phyloP scores from a whole-genome alignment of 2,329 filamentous ascomycete species.

The Basipetospora chlamydospora region DNA sequence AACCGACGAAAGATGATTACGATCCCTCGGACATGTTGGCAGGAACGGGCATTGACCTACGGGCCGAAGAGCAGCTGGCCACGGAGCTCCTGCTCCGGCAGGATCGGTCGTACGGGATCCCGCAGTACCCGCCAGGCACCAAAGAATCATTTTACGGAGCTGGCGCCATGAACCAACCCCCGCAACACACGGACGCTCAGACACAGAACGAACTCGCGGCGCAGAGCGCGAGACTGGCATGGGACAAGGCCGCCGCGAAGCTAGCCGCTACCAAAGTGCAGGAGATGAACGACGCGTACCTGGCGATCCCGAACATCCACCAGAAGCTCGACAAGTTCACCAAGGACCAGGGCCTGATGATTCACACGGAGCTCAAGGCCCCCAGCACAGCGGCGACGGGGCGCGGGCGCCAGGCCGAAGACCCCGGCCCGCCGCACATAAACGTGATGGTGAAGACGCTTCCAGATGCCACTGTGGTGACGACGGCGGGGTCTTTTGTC shows the following conservation, averaged over 20 bases:
- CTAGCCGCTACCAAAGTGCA: constrained; percentile 47
- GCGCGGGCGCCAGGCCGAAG: constrained; percentile 32
- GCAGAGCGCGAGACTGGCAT: constrained; percentile 49
- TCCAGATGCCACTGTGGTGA: constrained; percentile 47
- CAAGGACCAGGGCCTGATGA: constrained; percentile 37
- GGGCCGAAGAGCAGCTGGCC: constrained; percentile 73
- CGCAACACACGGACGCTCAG: constrained; percentile 26
- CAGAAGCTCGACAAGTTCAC: constrained; percentile 44
- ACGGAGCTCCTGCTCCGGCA: constrained; percentile 43
- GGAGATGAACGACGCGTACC: constrained; percentile 60
- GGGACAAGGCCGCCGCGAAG: constrained; percentile 48
- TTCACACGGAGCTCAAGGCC: constrained; percentile 42
- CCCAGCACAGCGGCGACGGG: constrained; percentile 26
- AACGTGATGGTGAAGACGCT: constrained; percentile 40
- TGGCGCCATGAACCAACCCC: constrained; percentile 50
- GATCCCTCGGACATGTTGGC: constrained; percentile 74
- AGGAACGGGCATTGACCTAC: constrained; percentile 74
- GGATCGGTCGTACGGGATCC: constrained; percentile 29
- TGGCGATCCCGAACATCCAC: constrained; percentile 48
- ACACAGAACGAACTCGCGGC: constrained; percentile 51
- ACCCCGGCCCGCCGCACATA: constrained; percentile 36
- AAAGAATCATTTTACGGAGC: constrained; percentile 49
- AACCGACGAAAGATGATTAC: constrained; percentile 48
- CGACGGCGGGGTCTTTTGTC: constrained; percentile 53
- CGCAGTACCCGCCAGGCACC: constrained; percentile 35